A percentile compares a stretch with the other conserved stretches of the same genome.
Conservation (phyloP, 768 basidiomycete genomes). For the Mycena venus region DNA sequence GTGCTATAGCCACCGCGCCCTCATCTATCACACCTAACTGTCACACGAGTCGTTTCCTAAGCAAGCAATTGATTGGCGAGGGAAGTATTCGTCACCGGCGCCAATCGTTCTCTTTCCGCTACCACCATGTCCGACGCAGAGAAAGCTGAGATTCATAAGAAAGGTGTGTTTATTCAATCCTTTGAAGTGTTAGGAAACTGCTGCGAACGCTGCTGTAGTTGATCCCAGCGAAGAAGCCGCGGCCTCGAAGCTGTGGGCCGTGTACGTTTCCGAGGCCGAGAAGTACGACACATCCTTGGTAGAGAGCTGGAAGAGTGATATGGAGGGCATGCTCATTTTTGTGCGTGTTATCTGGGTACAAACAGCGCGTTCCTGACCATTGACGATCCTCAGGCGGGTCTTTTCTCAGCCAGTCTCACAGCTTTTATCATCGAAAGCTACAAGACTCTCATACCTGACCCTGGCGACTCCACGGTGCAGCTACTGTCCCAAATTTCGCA, state of each 20-base stretch:
- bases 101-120: not conserved
- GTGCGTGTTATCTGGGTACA: not conserved
- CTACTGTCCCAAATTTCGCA: not conserved
- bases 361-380: too few relatives aligned
- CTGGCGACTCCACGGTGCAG: not conserved
- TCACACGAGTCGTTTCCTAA: too few relatives aligned
- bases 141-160: not conserved
- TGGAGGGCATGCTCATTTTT: not conserved
- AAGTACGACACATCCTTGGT: not conserved
- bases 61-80: too few relatives aligned
- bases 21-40: too few relatives aligned
- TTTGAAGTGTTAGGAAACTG: too few relatives aligned
- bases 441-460: not conserved
- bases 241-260: not conserved
- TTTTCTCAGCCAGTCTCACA: not conserved
- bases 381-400: too few relatives aligned
- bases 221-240: not conserved
- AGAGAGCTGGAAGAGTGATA: not conserved
- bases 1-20: too few relatives aligned
- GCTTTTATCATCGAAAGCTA: not conserved
- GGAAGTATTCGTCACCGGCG: too few relatives aligned
- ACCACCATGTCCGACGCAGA: not conserved
- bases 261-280: not conserved
- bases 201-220: not conserved
- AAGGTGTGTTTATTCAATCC: not conserved